Evolutionary conservation across 1,284 basidiomycete species (phyloP).

Genomic region (Pulchroboletus neoregius): DNA sequence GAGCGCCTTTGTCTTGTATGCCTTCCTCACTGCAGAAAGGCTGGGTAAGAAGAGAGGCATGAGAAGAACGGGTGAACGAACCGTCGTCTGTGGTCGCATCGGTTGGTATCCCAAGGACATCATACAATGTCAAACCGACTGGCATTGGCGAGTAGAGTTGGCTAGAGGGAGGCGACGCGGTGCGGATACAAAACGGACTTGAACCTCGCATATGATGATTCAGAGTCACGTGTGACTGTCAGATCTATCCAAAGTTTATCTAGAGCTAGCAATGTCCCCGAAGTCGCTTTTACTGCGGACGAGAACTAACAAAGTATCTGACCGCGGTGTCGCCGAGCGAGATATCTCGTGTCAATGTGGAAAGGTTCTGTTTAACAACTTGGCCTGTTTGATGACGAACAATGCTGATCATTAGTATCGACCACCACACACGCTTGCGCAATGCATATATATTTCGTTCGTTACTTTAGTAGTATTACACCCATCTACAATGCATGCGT

Average conservation of each 20-base stretch:
- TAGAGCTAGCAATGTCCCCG: too few relatives aligned
- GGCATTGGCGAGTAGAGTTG: conserved; percentile 20
- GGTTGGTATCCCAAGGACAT: conserved; percentile 31
- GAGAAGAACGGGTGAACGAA: conserved; percentile 18
- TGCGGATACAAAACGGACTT: conserved; percentile 9
- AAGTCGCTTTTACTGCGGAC: too few relatives aligned
- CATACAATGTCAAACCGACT: conserved; percentile 33
- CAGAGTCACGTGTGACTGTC: conserved; percentile 14
- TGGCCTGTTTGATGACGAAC: too few relatives aligned
- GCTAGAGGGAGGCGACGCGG: conserved; percentile 1
- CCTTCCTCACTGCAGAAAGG: conserved; percentile 48
- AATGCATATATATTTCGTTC: too few relatives aligned
- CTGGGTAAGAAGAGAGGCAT: background rate
- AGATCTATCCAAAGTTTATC: conserved; percentile 1
- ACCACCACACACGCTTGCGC: too few relatives aligned
- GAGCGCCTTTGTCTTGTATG: conserved; percentile 56
- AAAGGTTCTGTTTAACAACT: too few relatives aligned
- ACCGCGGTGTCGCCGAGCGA: too few relatives aligned
- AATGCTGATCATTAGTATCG: too few relatives aligned
- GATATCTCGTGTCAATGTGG: too few relatives aligned
- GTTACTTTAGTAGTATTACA: too few relatives aligned
- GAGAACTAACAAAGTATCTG: too few relatives aligned
- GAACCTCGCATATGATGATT: background rate
- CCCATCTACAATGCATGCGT: too few relatives aligned
- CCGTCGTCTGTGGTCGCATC: conserved; percentile 37